Percentiles rank a stretch among this genome's conserved stretches.
These are phyloP conservation scores for Rubus idaeus DNA, from an alignment of 306 rosid genomes.

Conservation along the genomic window DNA sequence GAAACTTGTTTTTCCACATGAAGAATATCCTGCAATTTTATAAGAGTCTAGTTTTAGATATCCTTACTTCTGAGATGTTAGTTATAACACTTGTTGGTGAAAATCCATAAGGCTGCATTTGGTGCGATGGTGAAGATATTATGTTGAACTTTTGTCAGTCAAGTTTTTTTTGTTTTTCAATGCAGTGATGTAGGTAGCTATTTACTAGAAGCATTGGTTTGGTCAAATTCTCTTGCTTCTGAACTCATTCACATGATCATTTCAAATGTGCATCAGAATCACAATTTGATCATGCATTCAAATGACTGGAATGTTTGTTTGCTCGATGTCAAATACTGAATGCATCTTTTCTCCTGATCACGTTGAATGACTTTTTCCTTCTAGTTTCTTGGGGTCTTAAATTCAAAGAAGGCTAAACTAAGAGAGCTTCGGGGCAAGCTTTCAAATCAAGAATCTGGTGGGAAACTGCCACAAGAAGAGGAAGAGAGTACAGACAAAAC, in stretches of 20 bases:
- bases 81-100: background rate
- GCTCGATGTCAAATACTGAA: background rate
- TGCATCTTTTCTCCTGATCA: background rate
- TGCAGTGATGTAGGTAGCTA: background rate
- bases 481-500: constrained; percentile 73
- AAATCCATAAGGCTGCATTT: constrained; percentile 1
- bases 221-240: background rate
- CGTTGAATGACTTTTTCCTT: constrained; percentile 29
- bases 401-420: constrained; percentile 78
- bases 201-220: background rate
- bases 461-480: constrained; percentile 55
- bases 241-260: background rate
- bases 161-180: background rate
- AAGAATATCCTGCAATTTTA: background rate
- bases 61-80: background rate
- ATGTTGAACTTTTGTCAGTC: background rate
- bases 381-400: constrained; percentile 81
- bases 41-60: background rate
- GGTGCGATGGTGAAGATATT: background rate
- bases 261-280: background rate
- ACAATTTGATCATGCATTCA: background rate
- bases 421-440: constrained; percentile 73
- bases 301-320: background rate
- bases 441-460: constrained; percentile 34
- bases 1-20: background rate